phyloP scores from a whole-genome alignment of 164 flowering plant genomes.

The Paratinospora sagittata region DNA sequence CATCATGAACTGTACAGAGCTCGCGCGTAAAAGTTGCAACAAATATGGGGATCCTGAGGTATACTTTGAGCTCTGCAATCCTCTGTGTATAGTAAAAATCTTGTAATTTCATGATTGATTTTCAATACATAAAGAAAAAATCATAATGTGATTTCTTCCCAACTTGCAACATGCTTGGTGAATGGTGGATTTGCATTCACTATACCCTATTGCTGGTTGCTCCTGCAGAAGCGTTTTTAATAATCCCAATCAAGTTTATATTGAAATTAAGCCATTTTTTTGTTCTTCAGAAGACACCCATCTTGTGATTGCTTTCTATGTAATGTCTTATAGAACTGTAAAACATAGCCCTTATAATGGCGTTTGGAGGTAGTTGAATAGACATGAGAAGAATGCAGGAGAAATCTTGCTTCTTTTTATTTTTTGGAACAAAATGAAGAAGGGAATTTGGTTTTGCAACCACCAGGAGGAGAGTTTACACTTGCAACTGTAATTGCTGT shows the following conservation, averaged over 20 bases:
- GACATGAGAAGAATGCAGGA: background rate
- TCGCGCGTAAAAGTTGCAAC: background rate
- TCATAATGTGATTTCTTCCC: constrained; percentile 24
- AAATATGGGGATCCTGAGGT: constrained; percentile 13
- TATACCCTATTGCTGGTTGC: constrained; percentile 6
- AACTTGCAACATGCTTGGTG: constrained; percentile 10
- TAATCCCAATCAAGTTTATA: constrained; percentile 17
- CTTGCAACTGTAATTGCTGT: background rate
- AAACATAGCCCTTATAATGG: background rate
- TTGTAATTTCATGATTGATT: constrained; percentile 30
- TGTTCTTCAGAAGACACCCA: constrained; percentile 6
- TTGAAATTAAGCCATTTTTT: constrained; percentile 16
- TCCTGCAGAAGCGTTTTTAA: constrained; percentile 11
- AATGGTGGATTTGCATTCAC: too few relatives aligned
- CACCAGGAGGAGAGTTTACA: background rate
- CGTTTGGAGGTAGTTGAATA: background rate
- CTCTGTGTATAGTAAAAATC: constrained; percentile 27
- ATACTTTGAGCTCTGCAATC: constrained; percentile 16
- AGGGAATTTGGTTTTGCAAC: background rate
- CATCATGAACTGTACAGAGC: background rate
- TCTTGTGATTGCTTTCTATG: background rate
- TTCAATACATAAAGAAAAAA: constrained; percentile 27
- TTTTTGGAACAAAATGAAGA: background rate
- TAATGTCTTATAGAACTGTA: background rate
- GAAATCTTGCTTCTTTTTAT: background rate